Evolutionary conservation across 1,284 basidiomycete genomes (phyloP).

Genomic region (Cutaneotrichosporon cavernicola): DNA sequence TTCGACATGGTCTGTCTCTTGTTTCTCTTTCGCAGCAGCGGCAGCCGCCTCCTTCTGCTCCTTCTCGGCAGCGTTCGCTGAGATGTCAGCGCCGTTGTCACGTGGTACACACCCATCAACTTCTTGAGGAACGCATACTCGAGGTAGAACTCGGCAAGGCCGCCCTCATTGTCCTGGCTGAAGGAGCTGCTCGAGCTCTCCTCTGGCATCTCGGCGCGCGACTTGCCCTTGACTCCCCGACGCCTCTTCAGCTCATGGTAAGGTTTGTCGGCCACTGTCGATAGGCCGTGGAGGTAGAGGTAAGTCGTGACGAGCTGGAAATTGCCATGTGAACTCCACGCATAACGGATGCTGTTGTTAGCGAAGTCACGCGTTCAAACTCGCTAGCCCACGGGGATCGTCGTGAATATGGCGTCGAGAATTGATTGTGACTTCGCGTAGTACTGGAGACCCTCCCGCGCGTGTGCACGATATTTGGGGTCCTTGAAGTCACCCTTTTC

Average conservation of each 20-base stretch:
- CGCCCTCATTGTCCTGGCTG: not conserved
- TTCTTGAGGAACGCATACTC: slow-evolving; percentile 13
- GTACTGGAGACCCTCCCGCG: slow-evolving; percentile 10
- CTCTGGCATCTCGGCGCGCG: slow-evolving; percentile 3
- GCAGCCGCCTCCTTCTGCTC: slow-evolving; percentile 34
- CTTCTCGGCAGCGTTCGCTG: slow-evolving; percentile 11
- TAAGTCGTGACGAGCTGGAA: slow-evolving; percentile 37
- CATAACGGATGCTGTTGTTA: slow-evolving; percentile 31
- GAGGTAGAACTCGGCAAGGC: not conserved
- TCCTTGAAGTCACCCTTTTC: slow-evolving; percentile 24
- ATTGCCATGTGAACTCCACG: slow-evolving; percentile 9
- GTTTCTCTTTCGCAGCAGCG: slow-evolving; percentile 36
- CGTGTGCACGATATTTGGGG: slow-evolving; percentile 24
- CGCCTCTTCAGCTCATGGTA: slow-evolving; percentile 34
- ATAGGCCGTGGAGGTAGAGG: slow-evolving; percentile 26
- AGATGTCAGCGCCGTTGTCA: not conserved
- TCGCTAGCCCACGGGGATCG: slow-evolving; percentile 27
- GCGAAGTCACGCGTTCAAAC: slow-evolving; percentile 4
- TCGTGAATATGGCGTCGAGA: slow-evolving; percentile 13
- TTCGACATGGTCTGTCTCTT: slow-evolving; percentile 26
- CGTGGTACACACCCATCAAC: slow-evolving; percentile 16
- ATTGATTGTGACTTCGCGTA: not conserved
- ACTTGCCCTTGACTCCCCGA: slow-evolving; percentile 55
- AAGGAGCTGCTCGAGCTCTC: not conserved
- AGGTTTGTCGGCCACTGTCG: slow-evolving; percentile 24